Conservation (phyloP, 192 early-diverging fungal species). For the Backusella circina region DNA sequence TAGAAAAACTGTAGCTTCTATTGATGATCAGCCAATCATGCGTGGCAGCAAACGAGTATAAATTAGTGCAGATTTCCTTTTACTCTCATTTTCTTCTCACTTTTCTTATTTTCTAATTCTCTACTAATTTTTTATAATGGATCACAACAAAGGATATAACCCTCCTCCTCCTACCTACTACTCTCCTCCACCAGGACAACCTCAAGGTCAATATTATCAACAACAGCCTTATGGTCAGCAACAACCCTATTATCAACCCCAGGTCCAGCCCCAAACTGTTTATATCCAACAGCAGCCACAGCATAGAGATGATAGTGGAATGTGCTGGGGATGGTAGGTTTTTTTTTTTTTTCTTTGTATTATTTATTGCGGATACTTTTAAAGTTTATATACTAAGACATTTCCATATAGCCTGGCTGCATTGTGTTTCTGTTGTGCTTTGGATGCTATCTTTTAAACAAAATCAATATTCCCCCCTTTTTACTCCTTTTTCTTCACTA, state of each 20-base stretch:
- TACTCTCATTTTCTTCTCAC: background rate
- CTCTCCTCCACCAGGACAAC: conserved; percentile 15
- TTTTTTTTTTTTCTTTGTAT: background rate
- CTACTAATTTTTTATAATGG: background rate
- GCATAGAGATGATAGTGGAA: background rate
- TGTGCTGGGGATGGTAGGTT: conserved; percentile 27
- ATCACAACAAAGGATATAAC: conserved; percentile 8
- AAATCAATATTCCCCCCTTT: background rate
- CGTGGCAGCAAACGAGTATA: background rate
- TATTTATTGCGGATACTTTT: background rate
- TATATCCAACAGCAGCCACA: conserved; percentile 21
- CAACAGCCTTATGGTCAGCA: conserved; percentile 7
- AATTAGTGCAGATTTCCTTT: background rate
- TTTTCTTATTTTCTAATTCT: background rate
- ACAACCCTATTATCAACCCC: conserved; percentile 22
- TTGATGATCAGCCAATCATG: background rate
- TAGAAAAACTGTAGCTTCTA: background rate
- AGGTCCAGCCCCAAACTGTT: conserved; percentile 21
- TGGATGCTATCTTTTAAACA: conserved; percentile 19
- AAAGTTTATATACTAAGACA: background rate
- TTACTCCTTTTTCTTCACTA: background rate
- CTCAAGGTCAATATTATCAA: background rate
- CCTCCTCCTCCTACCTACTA: conserved; percentile 1
- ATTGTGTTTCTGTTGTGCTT: conserved; percentile 21
- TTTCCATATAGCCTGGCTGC: conserved; percentile 13